Base-by-base conservation (phyloP, 495 filamentous ascomycete genomes). In the Annulohypoxylon maeteangense region DNA sequence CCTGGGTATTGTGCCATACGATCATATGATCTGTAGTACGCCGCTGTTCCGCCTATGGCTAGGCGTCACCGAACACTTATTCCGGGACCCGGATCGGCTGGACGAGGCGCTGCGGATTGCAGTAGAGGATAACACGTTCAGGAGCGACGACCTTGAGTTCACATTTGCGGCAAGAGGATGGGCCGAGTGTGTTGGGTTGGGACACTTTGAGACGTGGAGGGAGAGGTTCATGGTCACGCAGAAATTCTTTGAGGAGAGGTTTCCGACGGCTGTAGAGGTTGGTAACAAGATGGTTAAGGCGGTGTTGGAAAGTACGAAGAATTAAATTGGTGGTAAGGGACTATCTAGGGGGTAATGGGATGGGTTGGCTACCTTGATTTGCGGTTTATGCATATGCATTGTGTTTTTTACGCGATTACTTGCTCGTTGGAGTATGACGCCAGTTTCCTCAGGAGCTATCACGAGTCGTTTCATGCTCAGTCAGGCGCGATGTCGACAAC, bases 1-100 rank as follows among this genome's bases (percentile, higher is more conserved):
- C 65, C 84, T 97, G 12, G 92, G 90, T 32, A 99, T 97, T 68
- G 91, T 95, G 32, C 95, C 95, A 1, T 99, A 98, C 78, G 94
- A 98, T 79, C 95, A 99, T 82, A 98, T 98, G 93, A 97, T 99
- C 71, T 99, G 95, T 81, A 97, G 93, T 11, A 99, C 95, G 12
- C 95, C 95, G 88, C 86, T 97, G n/a, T 99, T 98, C 84, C 91
- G 95, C 38, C 88, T 99, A 29, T 98, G 95, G 94, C 86, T 99
- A 51, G 95, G 95, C 50, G 94, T 97, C n/a, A 93, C 94, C 5
- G 94, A 99, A 81, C 97, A 97, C 79, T 84, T 99, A 18, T 99
- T 97, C 83, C 90, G 95, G 57, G 94, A 94, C 67, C 86, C 89
- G 20, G 89, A 87, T 0, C 85, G 97, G 23, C 88, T 99, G 1